These are phyloP conservation scores for Scheffersomyces lignicola DNA, from an alignment of 1,139 yeast genomes.

Conservation along the genomic window DNA sequence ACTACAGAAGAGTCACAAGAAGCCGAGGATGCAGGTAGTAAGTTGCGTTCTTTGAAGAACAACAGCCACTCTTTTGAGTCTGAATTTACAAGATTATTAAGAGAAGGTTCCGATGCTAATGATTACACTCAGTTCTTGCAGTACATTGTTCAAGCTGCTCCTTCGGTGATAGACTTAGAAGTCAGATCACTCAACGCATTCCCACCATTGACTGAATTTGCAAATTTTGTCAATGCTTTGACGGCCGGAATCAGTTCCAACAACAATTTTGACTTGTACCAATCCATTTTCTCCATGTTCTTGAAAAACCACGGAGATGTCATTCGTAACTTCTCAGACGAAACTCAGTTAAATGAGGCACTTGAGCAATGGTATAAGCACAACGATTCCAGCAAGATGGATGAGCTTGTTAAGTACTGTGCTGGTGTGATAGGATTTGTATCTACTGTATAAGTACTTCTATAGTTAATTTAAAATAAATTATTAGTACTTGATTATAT, in stretches of 20 bases:
- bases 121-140: constrained; percentile 54
- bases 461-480: no score
- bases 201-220: constrained; percentile 65
- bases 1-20: constrained; percentile 11
- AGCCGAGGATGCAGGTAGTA: constrained; percentile 21
- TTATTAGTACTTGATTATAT: no score
- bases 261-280: constrained; percentile 64
- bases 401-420: constrained; percentile 75
- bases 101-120: constrained; percentile 43
- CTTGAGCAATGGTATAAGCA: constrained; percentile 30
- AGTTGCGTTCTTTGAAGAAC: constrained; percentile 27
- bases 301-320: constrained; percentile 83
- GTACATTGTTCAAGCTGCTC: constrained; percentile 64
- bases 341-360: constrained; percentile 37
- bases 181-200: constrained; percentile 72
- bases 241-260: constrained; percentile 58
- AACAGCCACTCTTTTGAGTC: constrained; percentile 59
- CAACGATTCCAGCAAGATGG: constrained; percentile 51
- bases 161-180: constrained; percentile 82
- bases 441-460: constrained; percentile 32
- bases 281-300: constrained; percentile 77
- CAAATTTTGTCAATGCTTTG: constrained; percentile 65
- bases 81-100: constrained; percentile 65
- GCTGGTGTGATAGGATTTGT: constrained; percentile 77
- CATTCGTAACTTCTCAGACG: constrained; percentile 48